A percentile compares a stretch with the other conserved stretches of the same genome.
These are phyloP conservation scores for Pythium phragmitis DNA, from an alignment of 352 stramenopile genomes.

Conservation along the genomic window DNA sequence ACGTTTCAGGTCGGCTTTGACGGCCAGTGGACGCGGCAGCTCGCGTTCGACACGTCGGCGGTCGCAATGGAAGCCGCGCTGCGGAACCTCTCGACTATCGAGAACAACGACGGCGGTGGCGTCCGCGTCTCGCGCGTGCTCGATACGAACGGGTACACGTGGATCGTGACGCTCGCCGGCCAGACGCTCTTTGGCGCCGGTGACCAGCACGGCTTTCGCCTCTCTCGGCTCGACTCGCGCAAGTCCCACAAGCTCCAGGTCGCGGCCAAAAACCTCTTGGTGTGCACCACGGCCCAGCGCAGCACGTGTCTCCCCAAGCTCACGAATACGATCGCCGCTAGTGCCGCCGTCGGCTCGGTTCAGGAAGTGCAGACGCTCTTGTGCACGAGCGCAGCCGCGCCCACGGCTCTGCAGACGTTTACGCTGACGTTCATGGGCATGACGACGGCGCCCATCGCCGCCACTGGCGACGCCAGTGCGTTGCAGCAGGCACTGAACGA, in stretches of 20 bases:
- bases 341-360: constrained; percentile 37
- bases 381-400: constrained; percentile 32
- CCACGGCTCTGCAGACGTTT: constrained; percentile 57
- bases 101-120: constrained; percentile 35
- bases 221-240: constrained; percentile 42
- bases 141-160: constrained; percentile 71
- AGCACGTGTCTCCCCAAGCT: constrained; percentile 42
- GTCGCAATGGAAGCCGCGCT: constrained; percentile 69
- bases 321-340: constrained; percentile 45
- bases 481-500: constrained; percentile 57
- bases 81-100: constrained; percentile 52
- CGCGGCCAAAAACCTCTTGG: constrained; percentile 45
- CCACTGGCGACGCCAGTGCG: constrained; percentile 35
- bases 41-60: constrained; percentile 86
- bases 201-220: constrained; percentile 52
- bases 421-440: constrained; percentile 56
- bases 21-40: constrained; percentile 79
- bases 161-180: constrained; percentile 64
- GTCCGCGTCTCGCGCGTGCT: constrained; percentile 57
- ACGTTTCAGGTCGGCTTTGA: constrained; percentile 92
- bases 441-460: constrained; percentile 42
- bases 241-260: constrained; percentile 60
- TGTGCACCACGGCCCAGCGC: constrained; percentile 49
- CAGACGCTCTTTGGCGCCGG: constrained; percentile 45
- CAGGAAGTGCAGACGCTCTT: constrained; percentile 61